Percentiles rank a stretch among this genome's conserved stretches.
These are phyloP conservation scores for Suillus spraguei DNA, from an alignment of 768 basidiomycete species.

Conservation along the genomic window DNA sequence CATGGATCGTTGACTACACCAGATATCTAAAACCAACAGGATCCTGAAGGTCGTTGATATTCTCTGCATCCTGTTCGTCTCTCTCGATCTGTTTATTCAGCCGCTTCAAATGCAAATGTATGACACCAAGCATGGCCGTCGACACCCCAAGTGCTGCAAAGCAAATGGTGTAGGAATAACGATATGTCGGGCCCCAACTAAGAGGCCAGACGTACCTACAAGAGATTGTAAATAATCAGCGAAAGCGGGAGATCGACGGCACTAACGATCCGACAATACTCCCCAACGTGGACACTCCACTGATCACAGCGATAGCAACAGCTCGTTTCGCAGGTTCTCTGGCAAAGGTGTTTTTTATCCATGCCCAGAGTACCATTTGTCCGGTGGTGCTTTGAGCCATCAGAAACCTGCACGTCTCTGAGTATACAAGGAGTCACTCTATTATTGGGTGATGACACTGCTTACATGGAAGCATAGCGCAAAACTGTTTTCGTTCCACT, in stretches of 20 bases:
- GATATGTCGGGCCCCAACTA: constrained; percentile 68
- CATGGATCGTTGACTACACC: background rate
- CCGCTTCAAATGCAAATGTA: constrained; percentile 43
- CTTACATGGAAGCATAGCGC: constrained; percentile 64
- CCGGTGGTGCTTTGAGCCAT: constrained; percentile 71
- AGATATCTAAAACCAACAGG: constrained; percentile 8
- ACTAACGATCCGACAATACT: constrained; percentile 79
- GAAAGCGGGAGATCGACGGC: constrained; percentile 9
- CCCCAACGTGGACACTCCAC: constrained; percentile 77
- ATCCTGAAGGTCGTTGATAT: background rate
- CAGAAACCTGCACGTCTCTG: constrained; percentile 51
- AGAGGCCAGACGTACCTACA: constrained; percentile 62
- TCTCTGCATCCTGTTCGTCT: constrained; percentile 26
- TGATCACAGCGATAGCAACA: constrained; percentile 75
- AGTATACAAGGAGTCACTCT: background rate
- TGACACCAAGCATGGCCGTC: constrained; percentile 48
- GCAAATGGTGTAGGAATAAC: constrained; percentile 68
- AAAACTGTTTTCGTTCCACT: constrained; percentile 58
- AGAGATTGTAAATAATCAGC: background rate
- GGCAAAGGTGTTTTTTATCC: constrained; percentile 58
- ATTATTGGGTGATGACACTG: background rate
- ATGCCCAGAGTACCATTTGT: constrained; percentile 57
- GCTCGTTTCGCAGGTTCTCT: constrained; percentile 81
- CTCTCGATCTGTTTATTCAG: constrained; percentile 41
- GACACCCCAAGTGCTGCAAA: constrained; percentile 53